phyloP scores from a whole-genome alignment of 73 alveolate genomes.

The Breviolum minutum region DNA sequence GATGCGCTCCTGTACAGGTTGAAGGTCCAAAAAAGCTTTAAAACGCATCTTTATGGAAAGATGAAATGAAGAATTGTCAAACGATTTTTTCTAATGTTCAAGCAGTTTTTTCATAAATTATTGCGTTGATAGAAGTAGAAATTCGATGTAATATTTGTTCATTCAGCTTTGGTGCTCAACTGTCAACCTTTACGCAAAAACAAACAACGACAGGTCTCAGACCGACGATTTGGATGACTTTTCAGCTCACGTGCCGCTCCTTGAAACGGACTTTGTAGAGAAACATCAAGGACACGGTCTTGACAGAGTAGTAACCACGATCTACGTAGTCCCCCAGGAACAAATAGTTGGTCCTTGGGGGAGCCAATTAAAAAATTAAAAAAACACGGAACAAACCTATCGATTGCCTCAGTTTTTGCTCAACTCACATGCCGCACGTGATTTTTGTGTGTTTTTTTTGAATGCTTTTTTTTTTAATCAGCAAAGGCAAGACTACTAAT shows the following conservation, averaged over 20 bases:
- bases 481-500: background rate
- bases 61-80: background rate
- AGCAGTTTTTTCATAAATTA: background rate
- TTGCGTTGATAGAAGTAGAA: too few relatives aligned
- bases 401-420: too few relatives aligned
- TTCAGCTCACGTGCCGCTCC: slow-evolving; percentile 10
- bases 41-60: background rate
- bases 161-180: too few relatives aligned
- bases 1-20: slow-evolving; percentile 96
- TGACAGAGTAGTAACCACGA: slow-evolving; percentile 98
- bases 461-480: too few relatives aligned
- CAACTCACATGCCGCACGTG: too few relatives aligned
- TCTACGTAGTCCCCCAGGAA: slow-evolving; percentile 98
- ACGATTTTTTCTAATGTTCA: background rate
- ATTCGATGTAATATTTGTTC: too few relatives aligned
- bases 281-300: slow-evolving; percentile 97
- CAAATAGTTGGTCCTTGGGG: slow-evolving; percentile 96
- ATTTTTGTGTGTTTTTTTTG: background rate
- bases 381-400: too few relatives aligned
- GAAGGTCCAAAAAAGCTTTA: background rate
- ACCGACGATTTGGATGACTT: background rate
- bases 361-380: too few relatives aligned
- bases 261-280: slow-evolving; percentile 98
- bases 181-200: too few relatives aligned
- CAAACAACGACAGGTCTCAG: background rate